Percentiles rank a stretch among this genome's conserved stretches.
Evolutionary conservation across 305 asterid species (phyloP).

Genomic region (Nicotiana rustica): DNA sequence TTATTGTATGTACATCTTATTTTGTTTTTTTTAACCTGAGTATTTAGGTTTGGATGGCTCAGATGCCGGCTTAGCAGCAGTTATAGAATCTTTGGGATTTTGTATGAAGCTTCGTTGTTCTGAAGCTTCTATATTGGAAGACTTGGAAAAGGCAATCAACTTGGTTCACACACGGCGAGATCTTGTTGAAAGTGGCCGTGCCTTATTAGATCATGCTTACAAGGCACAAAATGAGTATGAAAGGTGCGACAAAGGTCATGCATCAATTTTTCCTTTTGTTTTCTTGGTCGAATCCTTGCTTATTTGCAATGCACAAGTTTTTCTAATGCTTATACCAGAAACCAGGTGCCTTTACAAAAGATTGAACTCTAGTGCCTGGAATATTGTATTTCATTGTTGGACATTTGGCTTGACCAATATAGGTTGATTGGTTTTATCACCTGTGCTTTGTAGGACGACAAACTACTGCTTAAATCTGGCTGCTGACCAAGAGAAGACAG

Average conservation of each 20-base stretch:
- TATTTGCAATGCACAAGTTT: neutral
- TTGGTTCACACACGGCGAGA: slow-evolving; percentile 85
- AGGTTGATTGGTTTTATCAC: slow-evolving; percentile 34
- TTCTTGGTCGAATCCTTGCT: slow-evolving; percentile 26
- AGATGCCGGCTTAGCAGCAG: slow-evolving; percentile 92
- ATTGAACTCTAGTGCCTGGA: slow-evolving; percentile 25
- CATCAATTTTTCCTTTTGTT: slow-evolving; percentile 26
- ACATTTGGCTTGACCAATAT: slow-evolving; percentile 5
- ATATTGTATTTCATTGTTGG: neutral
- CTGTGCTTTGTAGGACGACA: slow-evolving; percentile 74
- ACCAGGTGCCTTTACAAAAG: neutral
- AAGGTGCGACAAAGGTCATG: slow-evolving; percentile 53
- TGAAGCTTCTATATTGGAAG: slow-evolving; percentile 92
- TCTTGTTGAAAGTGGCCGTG: slow-evolving; percentile 94
- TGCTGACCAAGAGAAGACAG: slow-evolving; percentile 86
- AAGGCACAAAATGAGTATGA: slow-evolving; percentile 92
- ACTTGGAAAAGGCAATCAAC: slow-evolving; percentile 86
- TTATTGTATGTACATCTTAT: neutral
- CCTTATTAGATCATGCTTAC: slow-evolving; percentile 86
- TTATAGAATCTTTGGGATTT: slow-evolving; percentile 90
- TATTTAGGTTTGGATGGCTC: slow-evolving; percentile 77
- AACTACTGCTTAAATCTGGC: slow-evolving; percentile 84
- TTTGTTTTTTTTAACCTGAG: slow-evolving; percentile 26
- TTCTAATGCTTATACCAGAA: neutral
- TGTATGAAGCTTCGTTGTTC: slow-evolving; percentile 96